Evolutionary conservation across 1,284 basidiomycete species (phyloP).

Genomic region (Schizopora paradoxa): DNA sequence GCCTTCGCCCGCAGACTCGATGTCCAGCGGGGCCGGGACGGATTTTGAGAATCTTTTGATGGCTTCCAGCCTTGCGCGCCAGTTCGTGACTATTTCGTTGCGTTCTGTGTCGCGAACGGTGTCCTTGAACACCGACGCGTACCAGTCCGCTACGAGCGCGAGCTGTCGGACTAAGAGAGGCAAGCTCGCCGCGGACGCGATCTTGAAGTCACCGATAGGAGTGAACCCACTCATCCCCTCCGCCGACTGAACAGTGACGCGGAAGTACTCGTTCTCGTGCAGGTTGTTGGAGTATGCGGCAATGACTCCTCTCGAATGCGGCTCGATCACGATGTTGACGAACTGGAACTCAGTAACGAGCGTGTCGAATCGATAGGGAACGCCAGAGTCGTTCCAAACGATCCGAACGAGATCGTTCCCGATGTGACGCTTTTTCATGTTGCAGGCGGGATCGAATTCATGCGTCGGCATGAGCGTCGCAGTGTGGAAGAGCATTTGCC

Average conservation of each 20-base stretch:
- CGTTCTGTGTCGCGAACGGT: conserved; percentile 65
- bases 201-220: conserved; percentile 87
- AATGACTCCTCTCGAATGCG: conserved; percentile 81
- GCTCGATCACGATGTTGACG: conserved; percentile 95
- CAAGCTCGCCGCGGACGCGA: conserved; percentile 81
- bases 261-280: conserved; percentile 89
- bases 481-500: conserved; percentile 92
- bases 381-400: conserved; percentile 94
- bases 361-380: conserved; percentile 87
- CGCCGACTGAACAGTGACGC: conserved; percentile 81
- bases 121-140: conserved; percentile 76
- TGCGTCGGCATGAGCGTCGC: conserved; percentile 94
- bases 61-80: conserved; percentile 74
- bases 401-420: conserved; percentile 95
- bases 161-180: conserved; percentile 83
- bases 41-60: conserved; percentile 60
- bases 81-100: conserved; percentile 84
- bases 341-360: conserved; percentile 93
- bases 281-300: conserved; percentile 73
- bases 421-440: conserved; percentile 87
- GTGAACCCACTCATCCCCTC: conserved; percentile 87
- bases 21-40: conserved; percentile 24
- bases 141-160: conserved; percentile 82
- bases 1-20: conserved; percentile 19
- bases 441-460: conserved; percentile 61